Base-by-base conservation (phyloP, 257 asterid genomes). In the Avicennia marina region DNA sequence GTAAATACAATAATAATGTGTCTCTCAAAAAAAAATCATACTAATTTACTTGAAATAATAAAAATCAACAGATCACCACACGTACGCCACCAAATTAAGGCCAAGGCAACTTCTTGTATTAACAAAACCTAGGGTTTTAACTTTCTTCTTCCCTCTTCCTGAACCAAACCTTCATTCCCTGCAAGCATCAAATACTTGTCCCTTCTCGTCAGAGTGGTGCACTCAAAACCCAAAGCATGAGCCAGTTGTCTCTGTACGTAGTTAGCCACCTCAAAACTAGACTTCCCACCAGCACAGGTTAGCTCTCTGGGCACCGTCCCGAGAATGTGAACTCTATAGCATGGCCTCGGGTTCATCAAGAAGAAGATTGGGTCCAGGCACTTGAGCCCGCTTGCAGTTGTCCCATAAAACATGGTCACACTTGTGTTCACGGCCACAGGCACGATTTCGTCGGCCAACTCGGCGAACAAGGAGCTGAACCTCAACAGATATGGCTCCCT, bases 121-220 rank as follows among this genome's bases (percentile, higher is more conserved):
- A 36, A 36, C 2, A 36, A 36, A 11, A n/a, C 24, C 22, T 12
- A 41, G 16, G 36, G 7, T 32, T 67, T 52, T 22, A 4, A 4
- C 3, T 36, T 36, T 12, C 41, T 36, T 5, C 12, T 36, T 2
- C 13, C 50, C 27, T 56, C 56, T 13, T 77, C 73, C 15, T 58
- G 52, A 11, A 87, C 94, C 0, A 85, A 60, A 11, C 98, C 98
- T 66, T 90, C 96, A 69, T 87, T 91, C 19, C 98, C 98, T 10
- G 96, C 94, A 12, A 91, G 71, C 90, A 87, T 91, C 81, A 91
- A 64, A 64, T 91, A 91, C 93, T 91, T 91, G 40, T 91, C 95
- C 70, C 79, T 82, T 52, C 98, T 88, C 7, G 98, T 91, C 22
- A 85, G 49, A 44, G 18, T 49, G 0, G 98, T 91, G 67, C 96